Conservation (phyloP, 768 basidiomycete species). For the Lentinula lateritia region DNA sequence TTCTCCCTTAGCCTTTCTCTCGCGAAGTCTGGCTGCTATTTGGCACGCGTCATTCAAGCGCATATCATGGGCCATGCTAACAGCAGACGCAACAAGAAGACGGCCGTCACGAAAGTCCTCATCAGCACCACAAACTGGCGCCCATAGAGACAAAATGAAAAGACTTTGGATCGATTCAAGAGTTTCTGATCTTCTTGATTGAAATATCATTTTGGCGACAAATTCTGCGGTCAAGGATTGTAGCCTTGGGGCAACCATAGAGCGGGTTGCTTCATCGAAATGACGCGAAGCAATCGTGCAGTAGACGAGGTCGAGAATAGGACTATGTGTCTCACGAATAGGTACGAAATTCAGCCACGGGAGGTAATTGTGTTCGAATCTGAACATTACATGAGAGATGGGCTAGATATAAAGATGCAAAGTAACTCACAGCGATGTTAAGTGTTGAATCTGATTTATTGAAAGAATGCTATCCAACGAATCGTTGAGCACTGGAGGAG, state of each 20-base stretch:
- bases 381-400: constrained; percentile 7
- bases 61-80: constrained; percentile 39
- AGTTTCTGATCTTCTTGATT: constrained; percentile 26
- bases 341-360: constrained; percentile 38
- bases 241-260: constrained; percentile 26
- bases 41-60: constrained; percentile 30
- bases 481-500: constrained; percentile 18
- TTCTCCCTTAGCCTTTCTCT: constrained; percentile 15
- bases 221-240: constrained; percentile 32
- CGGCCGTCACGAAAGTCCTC: constrained; percentile 1
- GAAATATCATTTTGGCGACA: constrained; percentile 32
- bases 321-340: constrained; percentile 17
- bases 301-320: constrained; percentile 32
- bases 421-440: constrained; percentile 24
- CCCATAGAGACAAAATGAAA: constrained; percentile 34
- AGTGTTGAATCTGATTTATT: constrained; percentile 22
- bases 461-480: constrained; percentile 23
- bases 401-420: not conserved
- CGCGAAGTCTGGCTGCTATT: constrained; percentile 21
- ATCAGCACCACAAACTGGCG: constrained; percentile 23
- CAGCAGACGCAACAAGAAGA: constrained; percentile 17
- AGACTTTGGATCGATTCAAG: constrained; percentile 33
- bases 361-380: constrained; percentile 34
- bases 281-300: constrained; percentile 36
- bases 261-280: constrained; percentile 26